Percentiles rank a stretch among this genome's conserved stretches.
phyloP scores from a whole-genome alignment of 306 rosid genomes.

The Quercus berberidifolia region DNA sequence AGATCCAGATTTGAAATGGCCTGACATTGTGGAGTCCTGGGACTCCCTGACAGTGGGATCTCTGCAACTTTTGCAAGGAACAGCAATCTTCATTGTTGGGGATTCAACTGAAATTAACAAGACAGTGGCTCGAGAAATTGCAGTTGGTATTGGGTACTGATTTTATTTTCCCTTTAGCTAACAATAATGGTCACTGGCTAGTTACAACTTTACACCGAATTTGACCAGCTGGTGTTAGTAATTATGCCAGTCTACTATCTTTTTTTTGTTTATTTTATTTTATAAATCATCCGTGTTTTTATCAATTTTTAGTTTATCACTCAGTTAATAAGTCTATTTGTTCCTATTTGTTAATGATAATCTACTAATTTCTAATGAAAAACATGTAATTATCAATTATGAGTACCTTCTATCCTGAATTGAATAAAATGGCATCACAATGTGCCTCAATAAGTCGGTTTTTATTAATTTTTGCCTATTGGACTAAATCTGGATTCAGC shows the following conservation, averaged over 20 bases:
- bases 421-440: neutral
- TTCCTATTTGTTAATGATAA: neutral
- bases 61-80: slow-evolving; percentile 69
- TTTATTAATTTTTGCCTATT: neutral
- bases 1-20: slow-evolving; percentile 90
- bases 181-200: neutral
- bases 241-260: neutral
- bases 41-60: slow-evolving; percentile 77
- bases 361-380: neutral
- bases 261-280: neutral
- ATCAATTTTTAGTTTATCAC: neutral
- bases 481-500: neutral
- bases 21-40: slow-evolving; percentile 83
- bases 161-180: slow-evolving; percentile 8
- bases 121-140: slow-evolving; percentile 83
- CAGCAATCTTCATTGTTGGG: slow-evolving; percentile 82
- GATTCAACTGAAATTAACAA: slow-evolving; percentile 79
- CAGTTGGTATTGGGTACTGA: slow-evolving; percentile 79
- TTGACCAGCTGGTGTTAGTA: neutral
- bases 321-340: neutral
- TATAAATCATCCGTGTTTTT: neutral
- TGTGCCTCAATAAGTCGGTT: neutral
- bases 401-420: neutral
- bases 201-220: neutral
- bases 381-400: neutral